Evolutionary conservation across 2,329 filamentous ascomycete genomes (phyloP), one percentile per base, ranked within the genome.

Genomic region (Monosporascus sp.): DNA sequence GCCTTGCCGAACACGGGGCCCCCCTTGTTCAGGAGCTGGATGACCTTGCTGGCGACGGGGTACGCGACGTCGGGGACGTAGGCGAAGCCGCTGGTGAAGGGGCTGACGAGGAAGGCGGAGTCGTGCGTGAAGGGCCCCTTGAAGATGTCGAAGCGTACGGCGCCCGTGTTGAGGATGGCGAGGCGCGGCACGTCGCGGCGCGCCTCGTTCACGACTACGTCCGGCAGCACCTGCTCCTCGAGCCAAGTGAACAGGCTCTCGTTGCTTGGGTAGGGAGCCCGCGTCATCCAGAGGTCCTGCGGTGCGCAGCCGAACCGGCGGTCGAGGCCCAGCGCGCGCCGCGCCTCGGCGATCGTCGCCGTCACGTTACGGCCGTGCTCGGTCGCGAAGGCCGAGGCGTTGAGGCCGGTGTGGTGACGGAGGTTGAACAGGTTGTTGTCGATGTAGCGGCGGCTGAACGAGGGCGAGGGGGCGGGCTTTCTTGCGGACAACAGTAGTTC

Each of bases 141-240:
- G 78, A 97, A 96, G 56, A 99, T 89, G 69, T 99, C 94, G 70
- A 97, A 99, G 45, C 94, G 88, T 60, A 99, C 85, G 3, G 89
- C 89, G 26, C 94, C 94, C 0, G 90, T 96, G 71, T 99, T 99
- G 52, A 89, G 78, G 49, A 97, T 82, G 31, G 87, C 85, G 11
- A 97, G 73, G 7, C 83, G 80, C 9, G 91, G 79, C 41, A 80
- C 77, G 52, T 85, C 78, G 24, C 78, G 75, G 4, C 86, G 78
- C 35, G 78, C 72, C 41, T 80, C 66, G 52, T 83, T 84, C 52
- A 74, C 72, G 35, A 91, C 72, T 2, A 86, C 73, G 44, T 81
- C 81, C 0, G 91, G 89, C 1, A 97, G 75, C 0, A 97, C 83
- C 52, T 89, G 72, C 6, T 86, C 78, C 58, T 88, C 84, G 11